Base-by-base conservation (phyloP, 768 basidiomycete species). In the Podaxis sp. region DNA sequence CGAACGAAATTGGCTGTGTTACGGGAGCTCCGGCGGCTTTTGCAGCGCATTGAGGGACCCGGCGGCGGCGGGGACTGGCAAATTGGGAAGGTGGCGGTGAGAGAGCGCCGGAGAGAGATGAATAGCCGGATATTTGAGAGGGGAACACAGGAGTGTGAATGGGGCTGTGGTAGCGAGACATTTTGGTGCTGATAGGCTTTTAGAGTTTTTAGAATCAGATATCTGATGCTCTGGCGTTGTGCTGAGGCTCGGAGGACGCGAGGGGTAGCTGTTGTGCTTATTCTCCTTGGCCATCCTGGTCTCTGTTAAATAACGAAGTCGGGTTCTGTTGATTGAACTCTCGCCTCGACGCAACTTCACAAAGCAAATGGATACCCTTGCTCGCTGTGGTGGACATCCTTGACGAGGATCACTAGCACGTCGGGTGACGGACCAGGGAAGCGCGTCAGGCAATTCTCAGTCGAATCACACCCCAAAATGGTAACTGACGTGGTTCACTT, bases 91-190 rank as follows among this genome's bases (percentile, higher is more conserved):
- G 67, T 3, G 65, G 40, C 1, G 24, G 44, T 63, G 69, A 46
- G 62, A 74, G 52, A 8, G 75, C 75, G 6, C 68, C 67, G 3
- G 59, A 65, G 60, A 79, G 68, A 65, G 70, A 49, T 65, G 70
- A 65, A 58, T 74, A 79, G 59, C 63, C 68, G 56, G 65, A 76
- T 22, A 64, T 63, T 36, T 74, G 69, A 42, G 40, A 68, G 60
- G 60, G 66, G 64, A 49, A 68, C 24, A 80, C 69, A 13, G 79
- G 77, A 24, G 75, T 64, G 62, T 83, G 82, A 40, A 83, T 76
- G 57, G 81, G 78, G 46, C 80, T 83, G 39, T 72, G 49, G 68
- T 80, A 80, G 60, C 26, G 59, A 53, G 59, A 61, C 59, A 61
- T 61, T 2, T 61, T 26, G 44, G n/a, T 59, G 19, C 12, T 42